Evolutionary conservation across 805 yeast genomes (phyloP), one percentile per base, ranked within the genome.

Genomic region (Pichia gijzeniarum): DNA sequence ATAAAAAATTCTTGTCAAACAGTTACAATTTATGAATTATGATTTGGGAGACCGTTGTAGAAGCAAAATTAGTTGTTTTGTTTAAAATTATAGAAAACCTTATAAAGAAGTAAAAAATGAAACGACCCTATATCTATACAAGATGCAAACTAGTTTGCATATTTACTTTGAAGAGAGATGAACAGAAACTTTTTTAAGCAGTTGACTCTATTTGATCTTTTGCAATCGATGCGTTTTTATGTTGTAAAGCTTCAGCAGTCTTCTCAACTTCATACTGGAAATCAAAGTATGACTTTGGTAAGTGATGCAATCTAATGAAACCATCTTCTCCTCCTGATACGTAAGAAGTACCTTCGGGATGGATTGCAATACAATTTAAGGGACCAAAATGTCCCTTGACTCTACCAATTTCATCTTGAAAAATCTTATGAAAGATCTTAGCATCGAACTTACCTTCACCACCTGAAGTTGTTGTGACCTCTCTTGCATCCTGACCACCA

Each of bases 251-350:
- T 43, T 74, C 77, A 53, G 86, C 87, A 44, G 90, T 82, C 67
- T 83, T 81, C 67, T 88, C 95, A 55, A 85, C 91, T 63, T 90
- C 97, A 62, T 86, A 90, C 63, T 82, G 81, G 70, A 93, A 93
- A 54, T 93, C 98, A 66, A 77, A 90, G 71, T 91, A 93, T 17
- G 87, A 76, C 70, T 88, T 87, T 63, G 90, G 97, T 69, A 89
- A 93, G 57, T 82, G 82, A 68, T 93, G 97, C 52, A 93, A 77
- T 71, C 99, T 87, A 51, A 93, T 85, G 60, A 79, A 87, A 67
- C 99, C 99, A 72, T 93, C 99, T 74, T 93, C 99, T 62, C 96
- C 95, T 41, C 99, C 99, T 48, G 95, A 83, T n/a, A 95, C 90
- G 65, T 85, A 93, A 40, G 91, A 83, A 30, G 84, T 78, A 46